Evolutionary conservation across 768 basidiomycete genomes (phyloP), one percentile per base, ranked within the genome.

Genomic region (Xerocomellus dryophilus): DNA sequence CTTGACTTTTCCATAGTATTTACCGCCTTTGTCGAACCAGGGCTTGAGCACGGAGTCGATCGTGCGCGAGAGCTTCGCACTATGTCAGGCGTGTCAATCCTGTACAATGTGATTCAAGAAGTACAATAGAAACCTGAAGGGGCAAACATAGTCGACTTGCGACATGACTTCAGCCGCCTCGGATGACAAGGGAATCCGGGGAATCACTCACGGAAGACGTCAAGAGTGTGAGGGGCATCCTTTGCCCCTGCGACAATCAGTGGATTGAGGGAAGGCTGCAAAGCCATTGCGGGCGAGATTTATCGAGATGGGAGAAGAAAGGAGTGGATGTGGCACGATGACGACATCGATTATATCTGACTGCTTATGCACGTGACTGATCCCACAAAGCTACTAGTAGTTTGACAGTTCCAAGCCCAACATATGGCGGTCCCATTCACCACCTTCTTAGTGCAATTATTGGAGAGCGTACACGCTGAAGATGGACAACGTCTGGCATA

Each of bases 121-220:
- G 10, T 11, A 34, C 1, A 20, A 32, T 11, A 9, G 17, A 23
- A 36, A 85, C 86, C 86, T 90, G 78, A 76, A 93, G 1, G 90
- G 90, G 61, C 91, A 94, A 61, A 91, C 88, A 68, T 89, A 92
- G 70, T 93, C 92, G 73, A 92, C 89, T 91, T 58, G 1, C 7
- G 34, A 52, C 15, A 38, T 14, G 10, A 38, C 17, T 14, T 52
- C 12, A 53, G 44, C 18, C 15, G 25, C 47, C 20, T 40, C 1
- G 32, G 10, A 10, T 10, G 17, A 35, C 41, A 18, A 15, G 31
- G 21, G 18, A 11, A 21, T 43, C 40, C 7, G 2, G 17, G 17
- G 40, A 14, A 20, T 47, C 1, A 67, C 87, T 63, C 63, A 87
- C 88, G 68, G 71, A 90, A 93, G 53, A 92, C 71, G 53, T 94